Base-by-base conservation (phyloP, 2,329 filamentous ascomycete species). In the Beauveria varroae region DNA sequence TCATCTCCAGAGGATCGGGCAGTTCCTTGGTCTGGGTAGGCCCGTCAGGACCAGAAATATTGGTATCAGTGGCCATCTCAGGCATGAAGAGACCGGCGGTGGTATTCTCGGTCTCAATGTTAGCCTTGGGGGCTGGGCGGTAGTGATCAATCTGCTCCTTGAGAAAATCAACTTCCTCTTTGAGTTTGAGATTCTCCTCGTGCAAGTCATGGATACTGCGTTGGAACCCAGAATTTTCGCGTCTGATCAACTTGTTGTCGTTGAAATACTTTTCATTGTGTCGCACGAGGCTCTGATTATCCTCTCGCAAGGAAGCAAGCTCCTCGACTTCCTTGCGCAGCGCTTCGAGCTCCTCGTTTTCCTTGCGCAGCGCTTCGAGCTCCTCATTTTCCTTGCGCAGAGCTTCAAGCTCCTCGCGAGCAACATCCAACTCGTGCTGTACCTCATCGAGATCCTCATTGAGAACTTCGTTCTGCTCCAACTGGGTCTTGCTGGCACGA, bases 211-310 rank as follows among this genome's bases (percentile, higher is more conserved):
- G 75, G 30, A 78, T 70, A 60, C 74, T 78, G 53, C 76, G 76
- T 67, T 79, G 78, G 62, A 79, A 81, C 57, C 72, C 73, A 26
- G 76, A 73, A 64, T 81, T 82, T 67, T 83, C 77, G 18, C 75
- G 74, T 20, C 73, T 72, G 6, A 81, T 72, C 43, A 75, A 71
- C 70, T 81, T 81, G 72, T 81, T 82, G 67, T 83, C 80, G 61
- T 73, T 77, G 65, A 80, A 83, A 66, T 82, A 82, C 63, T 78
- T 79, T 55, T 83, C 80, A 62, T 83, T 83, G 67, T 82, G 79
- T 43, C 78, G 79, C 57, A 81, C 80, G 24, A 83, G 75, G 64
- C 78, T 79, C 40, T 77, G 71, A 63, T 83, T 81, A 65, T 84
- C 81, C 64, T 81, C 73, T 43, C 74, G 74, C n/a, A 60, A 41